Evolutionary conservation across 176 grass and related monocot species (phyloP).

Genomic region (Otatea glauca): DNA sequence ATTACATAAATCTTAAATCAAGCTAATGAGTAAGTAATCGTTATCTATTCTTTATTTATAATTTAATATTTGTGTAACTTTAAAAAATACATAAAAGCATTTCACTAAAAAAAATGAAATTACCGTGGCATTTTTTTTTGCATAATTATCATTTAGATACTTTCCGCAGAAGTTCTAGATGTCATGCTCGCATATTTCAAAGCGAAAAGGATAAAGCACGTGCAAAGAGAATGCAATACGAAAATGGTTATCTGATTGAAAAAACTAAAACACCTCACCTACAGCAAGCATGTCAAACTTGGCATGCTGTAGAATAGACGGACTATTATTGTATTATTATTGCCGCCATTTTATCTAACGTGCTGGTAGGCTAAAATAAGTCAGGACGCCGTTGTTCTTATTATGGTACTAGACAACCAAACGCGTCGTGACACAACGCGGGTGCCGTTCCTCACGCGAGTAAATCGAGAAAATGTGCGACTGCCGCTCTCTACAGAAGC

Average conservation of each 20-base stretch:
- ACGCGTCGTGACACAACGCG: no score
- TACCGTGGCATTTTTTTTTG: background rate
- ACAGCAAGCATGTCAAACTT: slow-evolving; percentile 35
- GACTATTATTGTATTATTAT: background rate
- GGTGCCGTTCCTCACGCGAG: no score
- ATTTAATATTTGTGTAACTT: no score
- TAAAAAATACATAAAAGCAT: no score
- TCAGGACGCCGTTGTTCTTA: background rate
- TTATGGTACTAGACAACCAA: no score
- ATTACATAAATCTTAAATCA: no score
- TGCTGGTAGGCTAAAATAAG: background rate
- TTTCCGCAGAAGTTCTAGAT: background rate
- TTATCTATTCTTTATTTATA: no score
- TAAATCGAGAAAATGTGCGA: no score
- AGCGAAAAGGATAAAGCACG: slow-evolving; percentile 10
- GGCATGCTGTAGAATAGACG: background rate
- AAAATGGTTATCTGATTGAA: background rate
- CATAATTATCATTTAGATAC: background rate
- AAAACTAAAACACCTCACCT: background rate
- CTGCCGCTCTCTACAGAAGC: no score
- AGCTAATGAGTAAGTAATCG: no score
- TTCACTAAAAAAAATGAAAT: background rate
- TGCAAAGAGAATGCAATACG: slow-evolving; percentile 13
- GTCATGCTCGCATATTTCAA: background rate
- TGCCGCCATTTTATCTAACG: background rate